These are phyloP conservation scores for Daedaleopsis sinensis DNA, from an alignment of 768 basidiomycete species.

Conservation along the genomic window DNA sequence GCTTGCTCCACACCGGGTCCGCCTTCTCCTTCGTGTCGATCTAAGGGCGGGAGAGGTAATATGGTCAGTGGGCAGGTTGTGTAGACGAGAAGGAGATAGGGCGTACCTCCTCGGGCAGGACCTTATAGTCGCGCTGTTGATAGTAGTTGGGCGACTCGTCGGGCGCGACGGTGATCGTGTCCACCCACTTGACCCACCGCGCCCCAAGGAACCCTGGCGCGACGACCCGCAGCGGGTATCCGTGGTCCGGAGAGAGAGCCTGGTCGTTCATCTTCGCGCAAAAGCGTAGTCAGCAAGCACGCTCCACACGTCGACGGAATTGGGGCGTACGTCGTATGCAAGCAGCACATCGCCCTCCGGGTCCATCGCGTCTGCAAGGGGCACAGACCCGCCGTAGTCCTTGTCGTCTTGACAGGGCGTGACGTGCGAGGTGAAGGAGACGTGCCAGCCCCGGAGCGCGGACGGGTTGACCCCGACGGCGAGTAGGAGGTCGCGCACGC, in stretches of 20 bases:
- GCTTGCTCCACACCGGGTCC: conserved; percentile 11
- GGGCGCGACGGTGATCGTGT: conserved; percentile 55
- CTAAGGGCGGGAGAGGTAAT: background rate
- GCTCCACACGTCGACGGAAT: conserved; percentile 5
- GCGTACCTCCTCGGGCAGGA: conserved; percentile 31
- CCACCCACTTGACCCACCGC: conserved; percentile 79
- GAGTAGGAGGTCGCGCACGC: conserved; percentile 55
- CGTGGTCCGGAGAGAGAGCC: conserved; percentile 59
- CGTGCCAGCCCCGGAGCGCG: conserved; percentile 9
- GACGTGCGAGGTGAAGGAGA: conserved; percentile 23
- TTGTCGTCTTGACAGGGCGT: conserved; percentile 22
- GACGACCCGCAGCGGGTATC: conserved; percentile 67
- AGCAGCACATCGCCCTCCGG: conserved; percentile 17
- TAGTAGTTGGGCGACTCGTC: conserved; percentile 70
- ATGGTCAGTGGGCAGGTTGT: conserved; percentile 46
- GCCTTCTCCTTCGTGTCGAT: conserved; percentile 20
- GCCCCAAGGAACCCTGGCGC: conserved; percentile 71
- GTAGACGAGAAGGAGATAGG: background rate
- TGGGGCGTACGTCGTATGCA: conserved; percentile 29
- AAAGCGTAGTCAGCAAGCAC: background rate
- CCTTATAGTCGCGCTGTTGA: conserved; percentile 72
- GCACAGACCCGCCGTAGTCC: conserved; percentile 23
- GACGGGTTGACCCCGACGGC: conserved; percentile 6
- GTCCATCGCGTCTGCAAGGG: conserved; percentile 19
- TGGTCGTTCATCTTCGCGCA: conserved; percentile 66